A percentile compares a stretch with the other conserved stretches of the same genome.
Evolutionary conservation across 257 asterid species (phyloP).

Genomic region (Marsdenia floribunda): DNA sequence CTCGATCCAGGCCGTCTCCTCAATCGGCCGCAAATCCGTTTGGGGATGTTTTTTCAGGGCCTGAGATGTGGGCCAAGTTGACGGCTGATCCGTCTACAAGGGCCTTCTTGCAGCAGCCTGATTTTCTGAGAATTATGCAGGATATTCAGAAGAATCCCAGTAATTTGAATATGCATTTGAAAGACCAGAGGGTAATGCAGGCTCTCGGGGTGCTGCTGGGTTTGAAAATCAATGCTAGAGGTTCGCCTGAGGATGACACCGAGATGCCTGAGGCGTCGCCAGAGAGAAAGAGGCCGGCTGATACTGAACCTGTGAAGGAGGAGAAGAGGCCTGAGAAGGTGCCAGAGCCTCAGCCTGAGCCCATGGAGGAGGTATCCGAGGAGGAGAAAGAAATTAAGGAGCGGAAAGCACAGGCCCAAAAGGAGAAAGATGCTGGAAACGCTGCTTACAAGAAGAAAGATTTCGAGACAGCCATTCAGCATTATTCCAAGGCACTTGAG

Average conservation of each 20-base stretch:
- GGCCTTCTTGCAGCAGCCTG: conserved; percentile 62
- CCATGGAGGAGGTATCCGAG: conserved; percentile 41
- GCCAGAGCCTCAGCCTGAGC: conserved; percentile 42
- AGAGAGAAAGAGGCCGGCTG: conserved; percentile 47
- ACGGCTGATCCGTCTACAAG: conserved; percentile 63
- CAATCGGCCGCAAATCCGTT: conserved; percentile 39
- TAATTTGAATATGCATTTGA: conserved; percentile 57
- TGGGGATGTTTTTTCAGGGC: conserved; percentile 80
- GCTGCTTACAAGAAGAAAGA: conserved; percentile 89
- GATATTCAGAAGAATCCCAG: conserved; percentile 76
- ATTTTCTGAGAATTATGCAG: conserved; percentile 77
- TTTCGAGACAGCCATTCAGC: conserved; percentile 75
- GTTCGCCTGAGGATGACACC: conserved; percentile 38
- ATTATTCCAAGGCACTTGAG: conserved; percentile 66
- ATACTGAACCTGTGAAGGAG: conserved; percentile 44
- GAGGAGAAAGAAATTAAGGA: conserved; percentile 60
- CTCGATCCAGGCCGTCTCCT: conserved; percentile 28
- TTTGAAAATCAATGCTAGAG: conserved; percentile 50
- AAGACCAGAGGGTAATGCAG: conserved; percentile 87
- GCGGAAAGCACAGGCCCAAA: conserved; percentile 51
- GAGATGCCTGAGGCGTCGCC: conserved; percentile 44
- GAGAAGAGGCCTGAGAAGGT: conserved; percentile 47
- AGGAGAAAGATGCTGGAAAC: conserved; percentile 87
- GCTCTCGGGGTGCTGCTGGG: conserved; percentile 76
- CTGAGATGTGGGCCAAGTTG: conserved; percentile 87